A percentile compares a stretch with the other conserved stretches of the same genome.
These are phyloP conservation scores for Penicillium cosmopolitanum DNA, from an alignment of 495 filamentous ascomycete species.

Conservation along the genomic window DNA sequence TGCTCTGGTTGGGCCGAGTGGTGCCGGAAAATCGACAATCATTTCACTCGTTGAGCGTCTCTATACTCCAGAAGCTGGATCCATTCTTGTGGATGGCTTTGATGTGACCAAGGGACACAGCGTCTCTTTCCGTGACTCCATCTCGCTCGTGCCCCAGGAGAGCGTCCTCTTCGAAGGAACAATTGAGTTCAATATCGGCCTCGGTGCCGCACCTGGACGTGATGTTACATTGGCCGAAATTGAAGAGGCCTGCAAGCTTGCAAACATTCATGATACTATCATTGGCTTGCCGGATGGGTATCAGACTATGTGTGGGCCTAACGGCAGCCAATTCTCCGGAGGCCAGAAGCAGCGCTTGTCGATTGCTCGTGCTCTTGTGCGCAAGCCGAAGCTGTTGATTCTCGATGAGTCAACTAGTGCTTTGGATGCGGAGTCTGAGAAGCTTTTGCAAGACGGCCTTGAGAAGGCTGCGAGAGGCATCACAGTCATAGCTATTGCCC, in stretches of 20 bases:
- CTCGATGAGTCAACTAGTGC: constrained; percentile 80
- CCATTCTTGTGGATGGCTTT: constrained; percentile 44
- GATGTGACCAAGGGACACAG: constrained; percentile 41
- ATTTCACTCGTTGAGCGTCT: constrained; percentile 63
- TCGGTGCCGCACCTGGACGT: constrained; percentile 49
- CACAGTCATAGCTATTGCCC: constrained; percentile 79
- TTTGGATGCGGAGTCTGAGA: constrained; percentile 76
- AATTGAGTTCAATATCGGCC: constrained; percentile 56
- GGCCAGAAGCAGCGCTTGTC: constrained; percentile 78
- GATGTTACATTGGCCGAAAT: constrained; percentile 54
- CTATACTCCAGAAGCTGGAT: constrained; percentile 51
- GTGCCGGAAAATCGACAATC: constrained; percentile 65
- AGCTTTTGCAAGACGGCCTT: constrained; percentile 69
- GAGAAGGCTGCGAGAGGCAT: constrained; percentile 68
- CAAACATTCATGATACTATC: constrained; percentile 64
- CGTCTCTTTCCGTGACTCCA: constrained; percentile 48
- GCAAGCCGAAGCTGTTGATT: constrained; percentile 69
- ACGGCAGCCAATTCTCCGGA: constrained; percentile 67
- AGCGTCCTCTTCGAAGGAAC: constrained; percentile 57
- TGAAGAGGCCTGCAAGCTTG: constrained; percentile 57
- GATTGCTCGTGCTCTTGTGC: constrained; percentile 75
- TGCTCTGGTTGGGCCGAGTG: constrained; percentile 63
- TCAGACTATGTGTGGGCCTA: constrained; percentile 64
- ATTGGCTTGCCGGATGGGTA: constrained; percentile 61
- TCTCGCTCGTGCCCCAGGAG: constrained; percentile 60